A percentile compares a stretch with the other conserved stretches of the same genome.
Evolutionary conservation across 225 moss, liverwort and hornwort species (phyloP).

Genomic region (Marchantia paleacea): DNA sequence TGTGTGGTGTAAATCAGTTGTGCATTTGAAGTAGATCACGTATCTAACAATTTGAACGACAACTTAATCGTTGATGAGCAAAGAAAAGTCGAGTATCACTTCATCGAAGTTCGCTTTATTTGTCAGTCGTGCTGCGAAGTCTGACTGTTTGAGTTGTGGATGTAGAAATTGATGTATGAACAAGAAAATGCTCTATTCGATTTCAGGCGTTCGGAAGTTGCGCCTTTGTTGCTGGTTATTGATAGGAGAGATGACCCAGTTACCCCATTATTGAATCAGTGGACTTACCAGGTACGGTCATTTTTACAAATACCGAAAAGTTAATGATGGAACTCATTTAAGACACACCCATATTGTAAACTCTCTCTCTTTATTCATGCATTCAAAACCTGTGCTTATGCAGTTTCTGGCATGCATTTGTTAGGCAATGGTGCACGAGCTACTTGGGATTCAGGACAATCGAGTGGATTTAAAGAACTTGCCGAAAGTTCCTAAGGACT

Average conservation of each 20-base stretch:
- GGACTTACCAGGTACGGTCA: constrained; percentile 88
- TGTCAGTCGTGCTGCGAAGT: neutral
- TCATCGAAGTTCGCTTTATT: no score
- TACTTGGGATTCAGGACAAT: constrained; percentile 91
- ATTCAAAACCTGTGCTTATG: neutral
- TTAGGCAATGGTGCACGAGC: constrained; percentile 99
- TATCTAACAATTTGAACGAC: no score
- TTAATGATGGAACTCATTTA: neutral
- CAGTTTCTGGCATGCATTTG: constrained; percentile 3
- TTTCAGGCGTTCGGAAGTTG: constrained; percentile 91
- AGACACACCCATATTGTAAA: no score
- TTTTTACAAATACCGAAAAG: neutral
- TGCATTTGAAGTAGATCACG: no score
- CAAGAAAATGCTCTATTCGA: constrained; percentile 95
- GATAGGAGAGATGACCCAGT: constrained; percentile 99
- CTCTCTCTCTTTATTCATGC: neutral
- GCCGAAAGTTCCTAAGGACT: constrained; percentile 90
- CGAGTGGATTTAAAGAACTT: constrained; percentile 79
- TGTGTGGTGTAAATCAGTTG: no score
- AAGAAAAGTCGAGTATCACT: no score
- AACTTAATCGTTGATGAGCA: no score
- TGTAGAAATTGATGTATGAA: constrained; percentile 97
- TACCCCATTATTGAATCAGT: constrained; percentile 90
- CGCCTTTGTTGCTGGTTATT: constrained; percentile 82
- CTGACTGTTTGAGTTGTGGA: constrained; percentile 18